A percentile compares a stretch with the other conserved stretches of the same genome.
phyloP scores from a whole-genome alignment of 108 stramenopile genomes.

The Cyclotella baltica region DNA sequence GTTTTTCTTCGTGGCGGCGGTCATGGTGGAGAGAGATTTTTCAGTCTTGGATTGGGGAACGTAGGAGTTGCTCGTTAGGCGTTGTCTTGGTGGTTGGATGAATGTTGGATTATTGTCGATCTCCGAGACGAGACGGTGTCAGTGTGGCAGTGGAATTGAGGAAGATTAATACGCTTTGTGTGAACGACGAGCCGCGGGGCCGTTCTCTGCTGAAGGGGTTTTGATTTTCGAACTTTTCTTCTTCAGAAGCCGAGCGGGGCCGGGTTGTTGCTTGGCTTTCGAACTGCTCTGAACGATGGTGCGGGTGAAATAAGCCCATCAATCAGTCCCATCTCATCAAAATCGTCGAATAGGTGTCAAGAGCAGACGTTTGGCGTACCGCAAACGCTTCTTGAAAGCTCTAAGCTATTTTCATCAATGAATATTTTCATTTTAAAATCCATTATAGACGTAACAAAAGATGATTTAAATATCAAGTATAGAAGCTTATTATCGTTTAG shows the following conservation, averaged over 20 bases:
- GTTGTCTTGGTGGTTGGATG: not conserved
- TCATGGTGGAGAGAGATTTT: not conserved
- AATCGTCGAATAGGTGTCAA: too few relatives aligned
- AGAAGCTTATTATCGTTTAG: too few relatives aligned
- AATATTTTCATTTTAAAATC: too few relatives aligned
- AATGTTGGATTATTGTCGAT: slow-evolving; percentile 5
- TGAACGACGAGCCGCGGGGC: not conserved
- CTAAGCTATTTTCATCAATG: too few relatives aligned
- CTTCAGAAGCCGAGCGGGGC: not conserved
- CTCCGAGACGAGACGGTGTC: not conserved
- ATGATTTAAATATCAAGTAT: too few relatives aligned
- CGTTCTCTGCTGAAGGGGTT: not conserved
- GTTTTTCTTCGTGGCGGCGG: not conserved
- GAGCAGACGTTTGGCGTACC: too few relatives aligned
- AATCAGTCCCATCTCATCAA: too few relatives aligned
- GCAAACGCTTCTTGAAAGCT: too few relatives aligned
- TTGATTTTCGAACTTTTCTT: slow-evolving; percentile 14
- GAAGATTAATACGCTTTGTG: not conserved
- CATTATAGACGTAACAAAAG: too few relatives aligned
- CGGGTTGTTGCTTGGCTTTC: too few relatives aligned
- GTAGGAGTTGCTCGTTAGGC: not conserved
- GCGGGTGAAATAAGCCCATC: too few relatives aligned
- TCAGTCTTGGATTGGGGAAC: slow-evolving; percentile 5
- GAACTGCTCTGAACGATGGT: too few relatives aligned
- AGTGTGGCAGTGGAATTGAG: not conserved